Evolutionary conservation across 257 asterid species (phyloP).

Genomic region (Scutellaria minor): DNA sequence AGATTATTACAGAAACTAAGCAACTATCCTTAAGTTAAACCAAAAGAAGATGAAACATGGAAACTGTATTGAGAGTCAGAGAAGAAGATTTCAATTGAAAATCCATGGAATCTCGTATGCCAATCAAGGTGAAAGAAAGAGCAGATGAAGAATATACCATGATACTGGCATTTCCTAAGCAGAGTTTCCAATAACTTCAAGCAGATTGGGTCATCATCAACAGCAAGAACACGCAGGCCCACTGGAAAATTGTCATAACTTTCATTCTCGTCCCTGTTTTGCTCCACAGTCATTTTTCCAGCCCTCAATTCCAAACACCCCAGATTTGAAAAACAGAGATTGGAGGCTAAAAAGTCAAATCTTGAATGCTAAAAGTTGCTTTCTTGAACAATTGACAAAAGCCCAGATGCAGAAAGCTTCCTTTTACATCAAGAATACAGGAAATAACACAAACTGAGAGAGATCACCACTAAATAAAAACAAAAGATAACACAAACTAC

Average conservation of each 20-base stretch:
- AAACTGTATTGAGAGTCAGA: not conserved
- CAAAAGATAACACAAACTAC: conserved; percentile 35
- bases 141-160: conserved; percentile 43
- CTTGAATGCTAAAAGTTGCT: conserved; percentile 38
- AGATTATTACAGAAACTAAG: not conserved
- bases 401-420: conserved; percentile 44
- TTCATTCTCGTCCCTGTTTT: conserved; percentile 40
- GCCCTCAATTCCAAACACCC: conserved; percentile 31
- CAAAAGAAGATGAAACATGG: not conserved
- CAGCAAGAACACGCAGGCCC: conserved; percentile 72
- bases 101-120: not conserved
- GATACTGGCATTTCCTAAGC: conserved; percentile 68
- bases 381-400: conserved; percentile 35
- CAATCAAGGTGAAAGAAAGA: conserved; percentile 22
- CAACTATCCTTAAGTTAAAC: conserved; percentile 23
- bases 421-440: conserved; percentile 31
- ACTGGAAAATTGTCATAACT: conserved; percentile 52
- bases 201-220: conserved; percentile 70
- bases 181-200: conserved; percentile 59
- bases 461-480: conserved; percentile 32
- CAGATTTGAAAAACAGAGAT: conserved; percentile 36
- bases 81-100: conserved; percentile 20
- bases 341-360: conserved; percentile 33
- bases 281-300: conserved; percentile 52
- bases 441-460: conserved; percentile 34